A percentile compares a stretch with the other conserved stretches of the same genome.
phyloP scores from a whole-genome alignment of 768 basidiomycete species.

The Russula virescens region DNA sequence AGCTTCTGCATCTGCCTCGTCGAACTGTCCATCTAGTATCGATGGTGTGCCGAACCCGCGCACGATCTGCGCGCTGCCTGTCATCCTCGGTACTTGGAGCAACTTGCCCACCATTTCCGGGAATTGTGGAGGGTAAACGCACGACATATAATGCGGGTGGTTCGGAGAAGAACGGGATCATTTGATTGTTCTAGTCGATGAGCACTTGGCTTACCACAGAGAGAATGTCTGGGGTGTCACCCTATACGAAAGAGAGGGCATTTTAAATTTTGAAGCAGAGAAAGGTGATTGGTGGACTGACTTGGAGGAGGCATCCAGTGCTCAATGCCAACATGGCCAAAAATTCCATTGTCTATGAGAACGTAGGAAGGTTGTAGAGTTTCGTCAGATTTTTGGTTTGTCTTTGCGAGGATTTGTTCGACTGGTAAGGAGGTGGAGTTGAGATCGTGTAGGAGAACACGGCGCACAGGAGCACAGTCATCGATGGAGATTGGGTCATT shows the following conservation, averaged over 20 bases:
- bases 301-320: conserved; percentile 87
- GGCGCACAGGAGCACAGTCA: conserved; percentile 34
- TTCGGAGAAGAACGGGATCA: conserved; percentile 81
- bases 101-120: conserved; percentile 36
- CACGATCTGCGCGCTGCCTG: conserved; percentile 78
- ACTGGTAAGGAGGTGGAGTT: conserved; percentile 42
- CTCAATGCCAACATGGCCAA: conserved; percentile 93
- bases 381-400: conserved; percentile 66
- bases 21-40: conserved; percentile 73
- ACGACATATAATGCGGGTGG: conserved; percentile 80
- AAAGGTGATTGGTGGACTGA: conserved; percentile 27
- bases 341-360: conserved; percentile 68
- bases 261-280: not conserved
- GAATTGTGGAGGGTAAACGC: conserved; percentile 49
- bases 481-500: conserved; percentile 88
- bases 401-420: conserved; percentile 78
- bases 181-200: conserved; percentile 95
- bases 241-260: not conserved
- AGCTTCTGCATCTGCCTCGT: conserved; percentile 62
- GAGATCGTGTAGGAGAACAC: not conserved
- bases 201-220: not conserved
- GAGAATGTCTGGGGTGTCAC: not conserved
- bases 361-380: conserved; percentile 81
- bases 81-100: conserved; percentile 76
- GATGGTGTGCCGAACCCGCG: conserved; percentile 70